These are phyloP conservation scores for Kodamaea alishanica DNA, from an alignment of 1,139 yeast species.

Conservation along the genomic window DNA sequence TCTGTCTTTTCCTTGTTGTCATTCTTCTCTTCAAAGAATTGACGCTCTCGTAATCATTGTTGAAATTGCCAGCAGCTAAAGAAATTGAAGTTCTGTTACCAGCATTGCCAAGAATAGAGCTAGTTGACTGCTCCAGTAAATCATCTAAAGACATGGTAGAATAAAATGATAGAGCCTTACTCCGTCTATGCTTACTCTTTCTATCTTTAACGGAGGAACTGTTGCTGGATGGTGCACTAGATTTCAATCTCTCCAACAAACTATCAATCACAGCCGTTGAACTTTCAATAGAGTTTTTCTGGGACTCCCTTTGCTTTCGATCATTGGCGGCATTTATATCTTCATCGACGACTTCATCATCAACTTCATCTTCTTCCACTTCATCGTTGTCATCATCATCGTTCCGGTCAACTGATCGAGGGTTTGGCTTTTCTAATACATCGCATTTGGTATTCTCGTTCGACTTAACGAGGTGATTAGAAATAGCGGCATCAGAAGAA, in stretches of 20 bases:
- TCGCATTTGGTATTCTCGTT: constrained; percentile 5
- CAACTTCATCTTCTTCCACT: constrained; percentile 6
- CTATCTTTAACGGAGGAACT: constrained; percentile 20
- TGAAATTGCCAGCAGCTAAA: background rate
- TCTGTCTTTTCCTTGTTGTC: constrained; percentile 30
- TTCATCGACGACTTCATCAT: constrained; percentile 8
- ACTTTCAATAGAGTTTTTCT: constrained; percentile 11
- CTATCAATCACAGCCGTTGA: constrained; percentile 36
- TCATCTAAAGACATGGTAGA: constrained; percentile 29
- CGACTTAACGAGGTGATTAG: background rate
- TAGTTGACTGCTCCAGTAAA: constrained; percentile 12
- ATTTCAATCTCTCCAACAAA: constrained; percentile 36
- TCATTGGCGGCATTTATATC: constrained; percentile 11
- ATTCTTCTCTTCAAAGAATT: constrained; percentile 35
- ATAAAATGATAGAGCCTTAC: constrained; percentile 36
- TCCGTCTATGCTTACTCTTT: constrained; percentile 24
- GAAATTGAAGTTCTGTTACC: constrained; percentile 1
- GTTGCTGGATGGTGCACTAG: constrained; percentile 25
- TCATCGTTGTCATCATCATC: constrained; percentile 9
- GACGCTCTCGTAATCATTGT: constrained; percentile 39
- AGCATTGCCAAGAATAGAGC: background rate
- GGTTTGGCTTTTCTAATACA: constrained; percentile 3
- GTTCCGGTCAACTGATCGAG: constrained; percentile 4
- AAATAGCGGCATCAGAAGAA: background rate
- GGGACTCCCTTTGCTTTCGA: constrained; percentile 15